Evolutionary conservation across 2,329 filamentous ascomycete genomes (phyloP).

Genomic region (Pseudodiploospora longispora): DNA sequence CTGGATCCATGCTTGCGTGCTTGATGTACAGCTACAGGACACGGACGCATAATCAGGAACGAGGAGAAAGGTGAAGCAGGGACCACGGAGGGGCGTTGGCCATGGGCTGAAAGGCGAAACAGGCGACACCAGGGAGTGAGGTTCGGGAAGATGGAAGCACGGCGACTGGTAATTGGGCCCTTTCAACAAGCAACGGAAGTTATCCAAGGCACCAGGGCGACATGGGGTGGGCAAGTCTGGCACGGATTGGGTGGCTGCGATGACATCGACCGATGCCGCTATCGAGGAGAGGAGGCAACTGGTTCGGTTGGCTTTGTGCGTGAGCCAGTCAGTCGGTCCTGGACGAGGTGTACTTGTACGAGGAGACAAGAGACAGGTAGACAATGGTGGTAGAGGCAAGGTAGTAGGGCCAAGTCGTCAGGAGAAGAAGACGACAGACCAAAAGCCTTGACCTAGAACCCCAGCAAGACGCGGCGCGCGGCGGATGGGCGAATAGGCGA

Average conservation of each 20-base stretch:
- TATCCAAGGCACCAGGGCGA: slow-evolving; percentile 6
- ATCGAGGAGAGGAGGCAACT: neutral
- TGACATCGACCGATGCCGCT: slow-evolving; percentile 8
- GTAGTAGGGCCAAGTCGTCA: neutral
- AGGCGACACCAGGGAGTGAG: slow-evolving; percentile 11
- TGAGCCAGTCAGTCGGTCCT: neutral
- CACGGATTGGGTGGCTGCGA: slow-evolving; percentile 9
- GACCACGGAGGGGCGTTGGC: slow-evolving; percentile 29
- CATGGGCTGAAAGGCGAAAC: slow-evolving; percentile 19
- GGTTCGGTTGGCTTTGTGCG: neutral
- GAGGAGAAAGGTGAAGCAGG: slow-evolving; percentile 27
- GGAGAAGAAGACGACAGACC: neutral
- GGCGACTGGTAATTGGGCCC: slow-evolving; percentile 7
- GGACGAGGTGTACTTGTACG: neutral
- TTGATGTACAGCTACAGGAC: slow-evolving; percentile 24
- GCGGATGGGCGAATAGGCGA: slow-evolving; percentile 7
- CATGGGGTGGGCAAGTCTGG: slow-evolving; percentile 10
- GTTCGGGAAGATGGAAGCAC: slow-evolving; percentile 13
- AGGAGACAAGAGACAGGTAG: neutral
- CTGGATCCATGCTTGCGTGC: slow-evolving; percentile 50
- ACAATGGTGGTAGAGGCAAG: slow-evolving; percentile 4
- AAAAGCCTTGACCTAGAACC: slow-evolving; percentile 5
- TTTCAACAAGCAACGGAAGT: slow-evolving; percentile 6
- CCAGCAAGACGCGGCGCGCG: slow-evolving; percentile 5
- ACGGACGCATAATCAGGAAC: slow-evolving; percentile 29